Evolutionary conservation across 2,329 filamentous ascomycete genomes (phyloP).

Genomic region (Claviceps africana): DNA sequence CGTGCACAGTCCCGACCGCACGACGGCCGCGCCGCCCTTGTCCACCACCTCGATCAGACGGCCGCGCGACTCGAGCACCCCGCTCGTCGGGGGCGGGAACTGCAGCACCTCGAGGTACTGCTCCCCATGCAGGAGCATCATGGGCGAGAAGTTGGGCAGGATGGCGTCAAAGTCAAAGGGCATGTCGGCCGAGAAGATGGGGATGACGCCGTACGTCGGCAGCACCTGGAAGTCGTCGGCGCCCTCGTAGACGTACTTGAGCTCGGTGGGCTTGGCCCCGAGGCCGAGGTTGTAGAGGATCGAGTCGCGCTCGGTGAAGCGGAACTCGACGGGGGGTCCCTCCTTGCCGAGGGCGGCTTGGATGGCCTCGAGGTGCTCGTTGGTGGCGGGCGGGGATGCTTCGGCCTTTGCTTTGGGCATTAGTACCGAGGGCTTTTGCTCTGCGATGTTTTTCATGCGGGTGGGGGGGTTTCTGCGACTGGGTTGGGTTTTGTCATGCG

Average conservation of each 20-base stretch:
- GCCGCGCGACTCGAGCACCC: constrained; percentile 58
- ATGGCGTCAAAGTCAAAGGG: constrained; percentile 72
- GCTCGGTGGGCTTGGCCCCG: constrained; percentile 78
- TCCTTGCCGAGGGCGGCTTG: constrained; percentile 59
- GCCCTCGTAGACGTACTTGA: constrained; percentile 82
- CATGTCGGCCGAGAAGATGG: constrained; percentile 71
- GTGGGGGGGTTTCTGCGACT: too few species aligned
- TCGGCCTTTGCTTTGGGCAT: too few species aligned
- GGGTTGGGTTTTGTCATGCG: not conserved
- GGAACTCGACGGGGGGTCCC: constrained; percentile 58
- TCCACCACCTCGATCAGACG: constrained; percentile 88
- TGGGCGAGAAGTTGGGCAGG: constrained; percentile 90
- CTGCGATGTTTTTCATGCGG: too few species aligned
- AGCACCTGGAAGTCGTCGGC: constrained; percentile 84
- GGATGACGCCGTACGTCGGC: constrained; percentile 91
- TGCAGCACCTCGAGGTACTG: constrained; percentile 93
- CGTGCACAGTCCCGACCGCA: constrained; percentile 68
- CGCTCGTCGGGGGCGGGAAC: constrained; percentile 79
- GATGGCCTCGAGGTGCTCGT: constrained; percentile 61
- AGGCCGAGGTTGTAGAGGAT: constrained; percentile 94
- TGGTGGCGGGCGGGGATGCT: constrained; percentile 26
- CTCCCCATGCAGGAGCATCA: constrained; percentile 98
- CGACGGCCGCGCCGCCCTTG: constrained; percentile 80
- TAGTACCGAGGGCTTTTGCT: too few species aligned
- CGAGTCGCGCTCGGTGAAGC: constrained; percentile 72